Base-by-base conservation (phyloP, 2,329 filamentous ascomycete genomes). In the Pseudopithomyces maydicus region DNA sequence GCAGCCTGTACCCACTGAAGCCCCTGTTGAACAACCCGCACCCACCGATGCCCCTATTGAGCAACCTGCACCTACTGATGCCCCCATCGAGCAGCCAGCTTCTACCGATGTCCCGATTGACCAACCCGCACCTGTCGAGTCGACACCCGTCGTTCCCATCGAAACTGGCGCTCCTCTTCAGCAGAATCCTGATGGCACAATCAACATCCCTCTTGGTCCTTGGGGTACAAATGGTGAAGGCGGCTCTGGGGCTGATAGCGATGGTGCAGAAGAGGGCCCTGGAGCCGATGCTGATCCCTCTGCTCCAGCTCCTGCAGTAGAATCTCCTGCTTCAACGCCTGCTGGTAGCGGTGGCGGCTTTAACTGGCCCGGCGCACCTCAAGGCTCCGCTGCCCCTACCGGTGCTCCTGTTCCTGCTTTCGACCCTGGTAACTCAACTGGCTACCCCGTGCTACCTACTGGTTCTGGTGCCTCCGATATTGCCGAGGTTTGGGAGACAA, bases 271-370 rank as follows among this genome's bases (percentile, higher is more conserved):
- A 10, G 22, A 17, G 7, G n/a, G 14, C 10, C 38, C 23, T 12
- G 33, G 15, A 15, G 22, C 42, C 35, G 36, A 47, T 4, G n/a
- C 29, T 1, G 20, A 14, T n/a, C 22, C 35, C 19, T 51, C 47
- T 14, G 20, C 20, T n/a, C 33, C 20, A 12, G 20, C 8, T 3
- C 23, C 36, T 7, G 5, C 35, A 5, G 19, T n/a, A 6, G n/a
- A 17, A 11, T 19, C 39, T 7, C 38, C 47, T 10, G 23, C 17
- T 14, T 35, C 35, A 7, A 36, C 17, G 7, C 38, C 45, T 10
- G 46, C 36, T 7, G 32, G 38, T 15, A 23, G 19, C 20, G 35
- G 19, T n/a, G 52, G 53, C 53, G 53, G 47, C 41, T 55, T 55
- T 47, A 29, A 23, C 19, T 55, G 53, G 53, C 53, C 53, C 32